Evolutionary conservation across 208 protist genomes (phyloP).

Genomic region (Angomonas deanei): DNA sequence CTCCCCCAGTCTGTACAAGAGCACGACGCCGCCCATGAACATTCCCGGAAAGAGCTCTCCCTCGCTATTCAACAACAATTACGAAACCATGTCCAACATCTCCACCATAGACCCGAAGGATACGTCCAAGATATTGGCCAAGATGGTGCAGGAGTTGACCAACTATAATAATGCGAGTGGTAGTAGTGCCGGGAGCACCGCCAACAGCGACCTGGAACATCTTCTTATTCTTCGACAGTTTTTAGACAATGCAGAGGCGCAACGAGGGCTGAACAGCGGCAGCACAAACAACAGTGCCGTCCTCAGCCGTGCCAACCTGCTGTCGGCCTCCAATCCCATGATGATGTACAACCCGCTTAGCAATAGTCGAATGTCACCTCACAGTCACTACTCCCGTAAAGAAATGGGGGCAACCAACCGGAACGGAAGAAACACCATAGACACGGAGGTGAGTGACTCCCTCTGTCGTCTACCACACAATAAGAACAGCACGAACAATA

Average conservation of each 20-base stretch:
- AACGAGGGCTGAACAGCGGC: background rate
- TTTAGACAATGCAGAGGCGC: background rate
- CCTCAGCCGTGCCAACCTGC: background rate
- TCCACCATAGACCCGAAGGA: background rate
- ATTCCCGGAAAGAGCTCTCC: too few relatives aligned
- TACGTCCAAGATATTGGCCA: background rate
- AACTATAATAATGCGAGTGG: background rate
- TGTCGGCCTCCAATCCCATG: background rate
- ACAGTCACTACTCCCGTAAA: conserved; percentile 6
- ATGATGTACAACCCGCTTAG: background rate
- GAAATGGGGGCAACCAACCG: conserved; percentile 4
- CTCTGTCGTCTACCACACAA: conserved; percentile 32
- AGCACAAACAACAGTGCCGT: background rate
- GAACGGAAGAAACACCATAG: conserved; percentile 70
- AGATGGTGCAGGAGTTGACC: background rate
- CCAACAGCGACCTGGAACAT: background rate
- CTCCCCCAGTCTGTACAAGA: conserved; percentile 6
- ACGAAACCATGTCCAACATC: background rate
- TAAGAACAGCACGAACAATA: conserved; percentile 8
- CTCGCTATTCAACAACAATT: too few relatives aligned
- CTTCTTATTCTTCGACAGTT: background rate
- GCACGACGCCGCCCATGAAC: too few relatives aligned
- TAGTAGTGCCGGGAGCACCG: background rate
- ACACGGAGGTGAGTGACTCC: conserved; percentile 76
- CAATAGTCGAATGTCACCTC: background rate